Evolutionary conservation across 2,329 filamentous ascomycete species (phyloP), one percentile per base, ranked within the genome.

Genomic region (Metarhizium sp.): DNA sequence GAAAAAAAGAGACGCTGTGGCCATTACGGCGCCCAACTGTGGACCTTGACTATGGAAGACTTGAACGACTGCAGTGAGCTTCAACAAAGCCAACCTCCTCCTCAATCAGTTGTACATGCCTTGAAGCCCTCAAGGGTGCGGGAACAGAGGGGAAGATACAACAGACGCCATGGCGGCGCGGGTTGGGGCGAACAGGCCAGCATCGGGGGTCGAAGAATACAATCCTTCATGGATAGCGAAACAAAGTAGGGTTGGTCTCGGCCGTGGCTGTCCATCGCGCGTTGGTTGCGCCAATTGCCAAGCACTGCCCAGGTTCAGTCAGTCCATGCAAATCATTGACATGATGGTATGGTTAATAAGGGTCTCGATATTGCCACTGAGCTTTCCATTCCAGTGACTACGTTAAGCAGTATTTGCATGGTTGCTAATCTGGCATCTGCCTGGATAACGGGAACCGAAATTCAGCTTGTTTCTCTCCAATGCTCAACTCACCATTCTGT

Each of bases 21-120:
- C 18, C 11, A 55, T 36, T 51, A 29, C 40, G 48, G 32, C 38
- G 53, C 48, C 53, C 53, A 47, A 47, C 40, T 51, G 53, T 51
- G 53, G 53, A 46, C 29, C 48, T 18, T 29, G 45, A 4, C 45
- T 30, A 25, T 46, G 13, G 18, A 43, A 46, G 45, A 48, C 20
- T 13, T 48, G 20, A 30, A 16, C 25, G 25, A 32, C 45, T 10
- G 25, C 20, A 30, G 45, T 13, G 25, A 48, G 45, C 6, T 48
- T 48, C 13, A 48, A 48, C 45, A 48, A 48, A 48, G 45, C 45
- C 45, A 48, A 30, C 45, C 45, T 30, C 45, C 45, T 48, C n/a
- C n/a, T 18, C 25, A 30, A 7, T 10, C 25, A 48, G 1, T 13
- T 48, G 20, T 14, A 48, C 10, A 13, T 8, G 45, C 10, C 25